Conservation (phyloP, 768 basidiomycete species). For the Epithele typhae region DNA sequence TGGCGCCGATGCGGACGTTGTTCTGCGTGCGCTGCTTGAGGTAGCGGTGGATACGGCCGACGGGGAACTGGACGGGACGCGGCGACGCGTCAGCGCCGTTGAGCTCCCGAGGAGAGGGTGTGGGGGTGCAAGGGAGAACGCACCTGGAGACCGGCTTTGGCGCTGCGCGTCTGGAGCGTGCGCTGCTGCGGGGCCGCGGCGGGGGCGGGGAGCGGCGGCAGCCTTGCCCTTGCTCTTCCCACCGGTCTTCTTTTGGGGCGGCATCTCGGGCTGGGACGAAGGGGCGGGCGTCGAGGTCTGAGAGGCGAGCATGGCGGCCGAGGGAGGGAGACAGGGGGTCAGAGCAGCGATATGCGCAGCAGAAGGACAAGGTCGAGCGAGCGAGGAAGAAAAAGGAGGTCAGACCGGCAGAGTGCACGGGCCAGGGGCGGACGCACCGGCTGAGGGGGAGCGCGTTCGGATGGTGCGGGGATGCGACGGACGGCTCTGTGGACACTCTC, state of each 20-base stretch:
- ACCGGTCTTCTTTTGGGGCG: constrained; percentile 29
- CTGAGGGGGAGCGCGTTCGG: too few relatives aligned
- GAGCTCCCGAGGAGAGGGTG: background rate
- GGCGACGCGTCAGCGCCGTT: background rate
- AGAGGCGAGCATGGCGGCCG: background rate
- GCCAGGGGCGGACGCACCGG: too few relatives aligned
- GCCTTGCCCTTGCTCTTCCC: constrained; percentile 58
- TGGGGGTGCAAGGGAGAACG: constrained; percentile 10
- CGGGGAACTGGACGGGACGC: constrained; percentile 65
- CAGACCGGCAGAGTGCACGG: too few relatives aligned
- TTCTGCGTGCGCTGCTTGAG: constrained; percentile 89
- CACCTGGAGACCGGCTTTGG: constrained; percentile 87
- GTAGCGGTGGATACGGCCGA: constrained; percentile 96
- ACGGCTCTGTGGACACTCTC: too few relatives aligned
- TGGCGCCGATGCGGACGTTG: constrained; percentile 95
- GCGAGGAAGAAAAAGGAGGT: too few relatives aligned
- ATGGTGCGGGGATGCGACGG: too few relatives aligned
- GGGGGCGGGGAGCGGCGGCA: constrained; percentile 26
- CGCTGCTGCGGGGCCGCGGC: constrained; percentile 25
- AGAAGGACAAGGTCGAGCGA: too few relatives aligned
- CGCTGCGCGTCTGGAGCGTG: constrained; percentile 64
- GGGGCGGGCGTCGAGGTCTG: background rate
- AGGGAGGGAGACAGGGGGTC: too few relatives aligned
- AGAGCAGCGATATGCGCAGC: too few relatives aligned
- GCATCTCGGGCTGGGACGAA: constrained; percentile 6